phyloP scores from a whole-genome alignment of 345 rosid species.

The Excoecaria agallocha region DNA sequence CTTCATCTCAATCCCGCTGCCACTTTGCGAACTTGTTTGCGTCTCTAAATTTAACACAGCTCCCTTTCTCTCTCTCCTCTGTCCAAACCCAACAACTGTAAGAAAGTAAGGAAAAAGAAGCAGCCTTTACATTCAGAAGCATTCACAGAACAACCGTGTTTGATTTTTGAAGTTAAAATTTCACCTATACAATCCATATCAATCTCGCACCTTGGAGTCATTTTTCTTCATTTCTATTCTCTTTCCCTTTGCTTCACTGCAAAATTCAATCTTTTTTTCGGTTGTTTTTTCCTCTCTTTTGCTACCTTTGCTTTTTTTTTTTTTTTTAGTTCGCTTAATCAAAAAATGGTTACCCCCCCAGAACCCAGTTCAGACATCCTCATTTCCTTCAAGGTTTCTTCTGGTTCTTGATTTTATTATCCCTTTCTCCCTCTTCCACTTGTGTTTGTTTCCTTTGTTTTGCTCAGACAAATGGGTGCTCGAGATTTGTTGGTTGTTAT shows the following conservation, averaged over 20 bases:
- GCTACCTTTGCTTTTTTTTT: not conserved
- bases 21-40: too few relatives aligned
- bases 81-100: too few relatives aligned
- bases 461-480: conserved; percentile 42
- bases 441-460: not conserved
- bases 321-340: conserved; percentile 5
- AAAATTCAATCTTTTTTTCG: not conserved
- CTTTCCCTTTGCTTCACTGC: too few relatives aligned
- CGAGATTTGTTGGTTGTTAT: conserved; percentile 36
- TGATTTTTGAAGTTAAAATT: conserved; percentile 41
- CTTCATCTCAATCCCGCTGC: too few relatives aligned
- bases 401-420: conserved; percentile 10
- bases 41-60: too few relatives aligned
- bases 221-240: not conserved
- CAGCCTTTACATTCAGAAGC: too few relatives aligned
- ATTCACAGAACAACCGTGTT: not conserved
- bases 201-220: too few relatives aligned
- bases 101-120: too few relatives aligned
- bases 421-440: not conserved
- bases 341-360: conserved; percentile 8
- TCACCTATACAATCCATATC: conserved; percentile 16
- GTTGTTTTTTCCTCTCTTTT: not conserved
- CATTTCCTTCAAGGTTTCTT: conserved; percentile 12
- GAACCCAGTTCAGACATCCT: not conserved
- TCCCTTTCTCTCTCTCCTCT: too few relatives aligned